Conservation (phyloP, 2,329 filamentous ascomycete genomes). For the Sarocladium brachiariae region DNA sequence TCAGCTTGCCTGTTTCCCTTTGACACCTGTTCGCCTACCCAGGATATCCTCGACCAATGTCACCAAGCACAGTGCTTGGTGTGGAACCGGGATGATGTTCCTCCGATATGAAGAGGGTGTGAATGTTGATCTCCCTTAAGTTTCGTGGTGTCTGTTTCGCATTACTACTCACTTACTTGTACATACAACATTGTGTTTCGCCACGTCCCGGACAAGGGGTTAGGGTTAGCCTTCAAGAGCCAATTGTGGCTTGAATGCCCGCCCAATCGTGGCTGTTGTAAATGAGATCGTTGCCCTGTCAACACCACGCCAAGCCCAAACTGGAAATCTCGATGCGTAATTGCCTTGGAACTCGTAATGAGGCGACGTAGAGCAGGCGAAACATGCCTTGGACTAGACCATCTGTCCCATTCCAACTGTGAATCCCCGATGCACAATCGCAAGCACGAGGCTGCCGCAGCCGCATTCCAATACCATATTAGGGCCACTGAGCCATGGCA, state of each 20-base stretch:
- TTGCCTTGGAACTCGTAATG: conserved; percentile 1
- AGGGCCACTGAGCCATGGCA: not conserved
- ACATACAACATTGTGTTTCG: too few species aligned
- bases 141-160: too few species aligned
- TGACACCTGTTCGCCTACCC: too few species aligned
- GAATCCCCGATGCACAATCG: not conserved
- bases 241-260: not conserved
- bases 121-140: too few species aligned
- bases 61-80: too few species aligned
- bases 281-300: conserved; percentile 1
- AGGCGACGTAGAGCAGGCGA: not conserved
- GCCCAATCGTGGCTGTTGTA: not conserved
- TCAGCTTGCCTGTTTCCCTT: too few species aligned
- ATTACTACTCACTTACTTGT: too few species aligned
- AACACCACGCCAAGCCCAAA: conserved; percentile 1
- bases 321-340: not conserved
- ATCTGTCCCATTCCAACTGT: not conserved
- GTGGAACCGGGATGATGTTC: too few species aligned
- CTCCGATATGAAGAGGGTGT: too few species aligned
- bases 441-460: not conserved
- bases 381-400: not conserved
- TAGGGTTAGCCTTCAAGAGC: too few species aligned
- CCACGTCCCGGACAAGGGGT: too few species aligned
- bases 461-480: not conserved
- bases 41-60: too few species aligned